phyloP scores from a whole-genome alignment of 768 basidiomycete species.

The Tremella mesenterica region DNA sequence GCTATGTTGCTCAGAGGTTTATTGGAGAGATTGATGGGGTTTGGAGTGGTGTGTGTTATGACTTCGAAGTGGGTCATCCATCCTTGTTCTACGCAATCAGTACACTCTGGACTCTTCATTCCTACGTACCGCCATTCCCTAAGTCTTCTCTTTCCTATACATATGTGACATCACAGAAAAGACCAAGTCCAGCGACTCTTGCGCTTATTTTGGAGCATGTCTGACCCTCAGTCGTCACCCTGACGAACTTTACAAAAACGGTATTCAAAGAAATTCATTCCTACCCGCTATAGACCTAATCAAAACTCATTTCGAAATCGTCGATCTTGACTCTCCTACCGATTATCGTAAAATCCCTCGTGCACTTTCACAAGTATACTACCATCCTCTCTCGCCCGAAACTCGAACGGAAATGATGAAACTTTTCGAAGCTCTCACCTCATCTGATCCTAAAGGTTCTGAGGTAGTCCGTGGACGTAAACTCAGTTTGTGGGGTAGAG shows the following conservation, averaged over 20 bases:
- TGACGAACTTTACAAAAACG: slow-evolving; percentile 95
- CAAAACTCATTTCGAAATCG: slow-evolving; percentile 75
- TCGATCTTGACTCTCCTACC: slow-evolving; percentile 90
- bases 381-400: slow-evolving; percentile 62
- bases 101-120: too few relatives aligned
- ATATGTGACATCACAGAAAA: too few relatives aligned
- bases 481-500: slow-evolving; percentile 84
- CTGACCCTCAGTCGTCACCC: slow-evolving; percentile 72
- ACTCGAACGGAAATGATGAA: slow-evolving; percentile 66
- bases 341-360: slow-evolving; percentile 93
- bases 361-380: slow-evolving; percentile 89
- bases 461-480: slow-evolving; percentile 55
- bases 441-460: slow-evolving; percentile 16
- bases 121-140: too few relatives aligned
- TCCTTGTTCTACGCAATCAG: background rate
- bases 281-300: slow-evolving; percentile 88
- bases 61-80: slow-evolving; percentile 77
- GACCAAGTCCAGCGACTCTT: too few relatives aligned
- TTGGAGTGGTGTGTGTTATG: slow-evolving; percentile 88
- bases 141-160: too few relatives aligned
- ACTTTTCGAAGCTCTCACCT: slow-evolving; percentile 63
- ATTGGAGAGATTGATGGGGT: slow-evolving; percentile 71
- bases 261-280: slow-evolving; percentile 91
- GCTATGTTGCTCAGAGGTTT: slow-evolving; percentile 94
- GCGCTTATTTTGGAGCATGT: background rate